Percentiles rank a stretch among this genome's conserved stretches.
Conservation (phyloP, 139 green algal species). For the Auxenochlorella protothecoides region DNA sequence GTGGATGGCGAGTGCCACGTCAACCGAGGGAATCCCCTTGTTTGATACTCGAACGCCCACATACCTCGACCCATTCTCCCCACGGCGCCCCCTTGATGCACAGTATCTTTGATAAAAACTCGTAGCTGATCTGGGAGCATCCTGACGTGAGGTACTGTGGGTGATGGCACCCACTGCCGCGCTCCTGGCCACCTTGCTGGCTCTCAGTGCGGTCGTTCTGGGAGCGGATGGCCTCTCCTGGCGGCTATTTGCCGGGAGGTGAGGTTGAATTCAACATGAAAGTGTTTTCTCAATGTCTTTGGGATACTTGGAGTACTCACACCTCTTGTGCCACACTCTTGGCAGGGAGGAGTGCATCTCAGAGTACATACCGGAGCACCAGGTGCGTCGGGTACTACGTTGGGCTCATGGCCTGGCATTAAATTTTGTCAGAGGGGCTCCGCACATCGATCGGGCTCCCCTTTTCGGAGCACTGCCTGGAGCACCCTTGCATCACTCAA, state of each 20-base stretch:
- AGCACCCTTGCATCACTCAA: background rate
- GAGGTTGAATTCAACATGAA: background rate
- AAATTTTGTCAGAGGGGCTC: background rate
- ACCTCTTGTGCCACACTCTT: background rate
- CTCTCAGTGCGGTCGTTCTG: background rate
- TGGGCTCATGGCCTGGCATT: no score
- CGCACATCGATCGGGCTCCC: background rate
- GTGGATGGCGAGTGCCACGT: no score
- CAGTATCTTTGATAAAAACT: no score
- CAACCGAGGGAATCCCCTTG: no score
- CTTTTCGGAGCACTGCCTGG: background rate
- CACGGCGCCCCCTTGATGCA: no score
- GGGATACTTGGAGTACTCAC: background rate
- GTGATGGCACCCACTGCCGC: background rate
- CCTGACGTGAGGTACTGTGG: no score
- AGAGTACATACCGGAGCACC: slow-evolving; percentile 18
- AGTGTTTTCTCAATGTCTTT: background rate
- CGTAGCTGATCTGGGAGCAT: no score
- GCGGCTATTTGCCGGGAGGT: slow-evolving; percentile 30
- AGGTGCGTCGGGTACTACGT: background rate
- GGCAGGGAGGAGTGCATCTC: slow-evolving; percentile 27
- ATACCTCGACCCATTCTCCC: no score
- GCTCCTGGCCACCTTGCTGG: background rate
- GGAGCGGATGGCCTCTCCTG: slow-evolving; percentile 9
- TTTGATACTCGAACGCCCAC: no score